Evolutionary conservation across 2,329 filamentous ascomycete species (phyloP), one percentile per base, ranked within the genome.

Genomic region (Plenodomus tracheiphilus): DNA sequence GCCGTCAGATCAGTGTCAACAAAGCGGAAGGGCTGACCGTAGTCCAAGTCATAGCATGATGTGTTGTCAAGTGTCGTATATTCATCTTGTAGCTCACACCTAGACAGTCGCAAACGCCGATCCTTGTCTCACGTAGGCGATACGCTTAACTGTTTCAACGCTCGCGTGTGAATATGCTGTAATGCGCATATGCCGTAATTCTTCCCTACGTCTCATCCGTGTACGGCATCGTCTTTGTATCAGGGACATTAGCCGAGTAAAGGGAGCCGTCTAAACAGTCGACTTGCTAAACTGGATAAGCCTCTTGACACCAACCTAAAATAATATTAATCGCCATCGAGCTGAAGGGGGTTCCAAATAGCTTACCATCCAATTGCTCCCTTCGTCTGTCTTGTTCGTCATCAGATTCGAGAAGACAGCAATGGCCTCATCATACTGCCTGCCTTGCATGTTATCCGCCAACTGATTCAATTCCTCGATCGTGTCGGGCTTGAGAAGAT

Each of bases 401-500:
- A 78, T 77, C 62, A 80, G 60, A 39, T 75, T 73, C 20, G 71
- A 74, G 47, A 79, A 76, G 20, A 77, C 54, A 10, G 66, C 65
- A 56, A 69, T 65, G 8, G 77, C 77, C 21, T 71, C 61, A n/a
- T 79, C 77, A 53, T 75, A 78, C 17, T 78, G 68, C 51, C 71
- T 72, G 10, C 57, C 59, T 39, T 75, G 66, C 11, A 79, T 60
- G 36, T 69, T 65, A 46, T 64, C 64, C 18, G 70, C 66, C 22
- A 91, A 75, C 61, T 85, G 77, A 8, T 79, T 78, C 62, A 92
- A 77, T 39, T 86, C 79, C 52, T 83, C 79, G 41, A 92, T 82
- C 0, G 88, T 97, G 64, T 89, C 86, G 1, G 88, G 83, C 75
- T 88, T 89, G 46, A 97, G 79, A 35, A 97, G 79, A 66, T 97